Conservation (phyloP, 2,329 filamentous ascomycete species). For the Endothia cerciana region DNA sequence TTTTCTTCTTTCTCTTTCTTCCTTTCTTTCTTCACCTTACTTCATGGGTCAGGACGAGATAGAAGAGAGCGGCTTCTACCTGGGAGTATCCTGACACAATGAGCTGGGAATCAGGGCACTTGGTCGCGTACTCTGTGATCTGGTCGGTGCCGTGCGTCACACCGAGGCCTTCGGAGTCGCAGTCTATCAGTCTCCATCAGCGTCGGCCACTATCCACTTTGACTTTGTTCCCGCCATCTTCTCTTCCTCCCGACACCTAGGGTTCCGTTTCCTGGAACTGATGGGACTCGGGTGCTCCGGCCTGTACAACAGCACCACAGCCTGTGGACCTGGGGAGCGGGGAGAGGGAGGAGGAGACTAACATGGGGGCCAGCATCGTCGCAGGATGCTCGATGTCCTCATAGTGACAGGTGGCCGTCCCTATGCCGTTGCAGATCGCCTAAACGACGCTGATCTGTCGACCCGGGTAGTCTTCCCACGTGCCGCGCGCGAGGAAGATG, state of each 20-base stretch:
- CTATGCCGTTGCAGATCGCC: slow-evolving; percentile 21
- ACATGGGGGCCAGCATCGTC: slow-evolving; percentile 17
- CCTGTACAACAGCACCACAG: too few relatives aligned
- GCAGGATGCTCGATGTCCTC: slow-evolving; percentile 23
- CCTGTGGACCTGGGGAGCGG: not conserved
- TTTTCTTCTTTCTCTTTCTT: too few relatives aligned
- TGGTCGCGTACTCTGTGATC: slow-evolving; percentile 18
- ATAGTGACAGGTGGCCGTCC: slow-evolving; percentile 18
- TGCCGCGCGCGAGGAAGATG: slow-evolving; percentile 26
- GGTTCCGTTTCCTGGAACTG: too few relatives aligned
- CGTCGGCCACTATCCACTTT: not conserved
- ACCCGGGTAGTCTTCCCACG: slow-evolving; percentile 24
- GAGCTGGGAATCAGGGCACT: slow-evolving; percentile 22
- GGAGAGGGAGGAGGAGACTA: not conserved
- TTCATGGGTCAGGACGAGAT: too few relatives aligned
- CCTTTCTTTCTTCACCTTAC: too few relatives aligned
- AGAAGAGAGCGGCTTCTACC: not conserved
- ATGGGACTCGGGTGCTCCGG: too few relatives aligned
- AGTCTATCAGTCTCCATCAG: slow-evolving; percentile 1
- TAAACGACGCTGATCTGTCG: slow-evolving; percentile 19
- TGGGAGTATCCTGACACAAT: slow-evolving; percentile 24
- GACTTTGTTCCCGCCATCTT: too few relatives aligned
- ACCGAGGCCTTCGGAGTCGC: slow-evolving; percentile 18
- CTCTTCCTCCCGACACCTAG: too few relatives aligned
- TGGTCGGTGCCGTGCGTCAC: slow-evolving; percentile 24